A percentile compares a stretch with the other conserved stretches of the same genome.
Conservation (phyloP, 139 green algal genomes). For the Limnomonas spitsbergensis region DNA sequence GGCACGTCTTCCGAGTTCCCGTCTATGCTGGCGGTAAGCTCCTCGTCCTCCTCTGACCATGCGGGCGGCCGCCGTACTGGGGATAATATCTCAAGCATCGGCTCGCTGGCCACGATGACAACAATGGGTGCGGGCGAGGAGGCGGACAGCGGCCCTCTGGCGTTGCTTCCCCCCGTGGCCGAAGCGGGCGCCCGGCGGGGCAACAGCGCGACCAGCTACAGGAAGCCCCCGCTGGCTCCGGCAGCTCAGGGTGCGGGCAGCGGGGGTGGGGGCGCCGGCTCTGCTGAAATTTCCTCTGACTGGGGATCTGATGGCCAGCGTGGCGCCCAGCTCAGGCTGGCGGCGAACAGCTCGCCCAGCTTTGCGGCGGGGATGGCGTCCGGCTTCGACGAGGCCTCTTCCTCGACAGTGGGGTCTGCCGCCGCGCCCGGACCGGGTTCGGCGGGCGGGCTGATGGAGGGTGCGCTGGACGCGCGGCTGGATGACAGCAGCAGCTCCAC, state of each 20-base stretch:
- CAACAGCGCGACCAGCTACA: neutral
- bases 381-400: no score
- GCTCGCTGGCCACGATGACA: neutral
- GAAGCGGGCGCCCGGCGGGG: neutral
- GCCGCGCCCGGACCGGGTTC: no score
- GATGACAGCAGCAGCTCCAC: neutral
- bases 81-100: neutral
- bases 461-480: neutral
- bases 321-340: neutral
- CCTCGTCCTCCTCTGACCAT: constrained; percentile 12
- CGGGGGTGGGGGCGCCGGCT: no score
- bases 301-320: neutral
- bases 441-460: no score
- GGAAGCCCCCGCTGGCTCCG: neutral
- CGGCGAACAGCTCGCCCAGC: no score
- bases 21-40: constrained; percentile 27
- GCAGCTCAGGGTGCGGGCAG: neutral
- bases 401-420: no score
- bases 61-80: neutral
- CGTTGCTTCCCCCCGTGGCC: no score
- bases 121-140: neutral
- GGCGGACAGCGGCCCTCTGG: neutral
- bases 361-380: no score
- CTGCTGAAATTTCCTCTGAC: neutral
- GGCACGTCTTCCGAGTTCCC: constrained; percentile 26